Percentiles rank a stretch among this genome's conserved stretches.
Evolutionary conservation across 305 asterid genomes (phyloP).

Genomic region (Fraxinus nigra): DNA sequence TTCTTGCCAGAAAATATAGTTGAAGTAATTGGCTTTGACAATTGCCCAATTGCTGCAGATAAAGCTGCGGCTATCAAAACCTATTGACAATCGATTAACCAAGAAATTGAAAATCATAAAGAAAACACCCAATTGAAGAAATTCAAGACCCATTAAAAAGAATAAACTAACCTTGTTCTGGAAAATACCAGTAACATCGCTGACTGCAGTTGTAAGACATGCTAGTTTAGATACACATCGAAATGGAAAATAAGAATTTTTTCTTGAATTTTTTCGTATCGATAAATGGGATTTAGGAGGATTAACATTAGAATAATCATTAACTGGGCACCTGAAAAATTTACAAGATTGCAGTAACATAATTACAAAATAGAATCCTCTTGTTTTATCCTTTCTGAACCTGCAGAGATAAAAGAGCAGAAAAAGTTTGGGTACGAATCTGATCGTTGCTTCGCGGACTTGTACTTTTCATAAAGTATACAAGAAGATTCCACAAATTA

Average conservation of each 20-base stretch:
- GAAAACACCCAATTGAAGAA: background rate
- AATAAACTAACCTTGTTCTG: constrained; percentile 62
- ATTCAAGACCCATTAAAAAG: background rate
- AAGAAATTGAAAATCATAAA: too few species aligned
- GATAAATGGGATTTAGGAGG: constrained; percentile 2
- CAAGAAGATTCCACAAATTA: background rate
- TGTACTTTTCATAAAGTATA: background rate
- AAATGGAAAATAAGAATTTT: background rate
- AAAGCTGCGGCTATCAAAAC: constrained; percentile 69
- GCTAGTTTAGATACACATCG: constrained; percentile 39
- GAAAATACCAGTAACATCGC: constrained; percentile 41
- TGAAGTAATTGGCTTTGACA: constrained; percentile 70
- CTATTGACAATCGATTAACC: constrained; percentile 26
- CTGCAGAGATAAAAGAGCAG: background rate
- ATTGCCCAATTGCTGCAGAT: constrained; percentile 80
- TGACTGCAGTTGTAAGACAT: constrained; percentile 26
- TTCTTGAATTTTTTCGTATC: background rate
- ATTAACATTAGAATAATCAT: background rate
- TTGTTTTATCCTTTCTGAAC: background rate
- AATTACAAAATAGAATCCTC: background rate
- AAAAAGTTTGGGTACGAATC: background rate
- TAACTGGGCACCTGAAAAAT: constrained; percentile 17
- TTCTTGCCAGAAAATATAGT: constrained; percentile 48
- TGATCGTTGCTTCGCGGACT: background rate
- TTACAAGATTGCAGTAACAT: constrained; percentile 33